Evolutionary conservation across 78 protist genomes (phyloP).

Genomic region (Andalucia godoyi): DNA sequence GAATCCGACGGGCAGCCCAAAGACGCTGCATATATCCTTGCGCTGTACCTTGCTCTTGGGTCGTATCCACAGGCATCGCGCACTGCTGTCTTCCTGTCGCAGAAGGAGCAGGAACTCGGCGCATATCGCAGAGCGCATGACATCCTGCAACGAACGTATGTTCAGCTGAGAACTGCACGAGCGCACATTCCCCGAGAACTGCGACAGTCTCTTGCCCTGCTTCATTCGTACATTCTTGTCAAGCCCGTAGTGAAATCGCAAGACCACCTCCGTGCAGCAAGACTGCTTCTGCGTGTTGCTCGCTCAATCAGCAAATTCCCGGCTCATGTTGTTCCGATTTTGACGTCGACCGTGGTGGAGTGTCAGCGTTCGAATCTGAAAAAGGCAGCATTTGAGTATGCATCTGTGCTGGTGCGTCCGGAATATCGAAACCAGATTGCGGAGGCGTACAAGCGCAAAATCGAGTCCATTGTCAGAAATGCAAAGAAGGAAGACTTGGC

Average conservation of each 20-base stretch:
- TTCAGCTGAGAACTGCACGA: constrained; percentile 2
- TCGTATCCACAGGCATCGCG: constrained; percentile 39
- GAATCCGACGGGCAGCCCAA: constrained; percentile 41
- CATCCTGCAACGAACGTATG: constrained; percentile 30
- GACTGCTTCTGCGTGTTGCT: constrained; percentile 63
- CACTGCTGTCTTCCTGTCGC: constrained; percentile 60
- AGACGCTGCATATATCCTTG: constrained; percentile 47
- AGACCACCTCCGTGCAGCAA: constrained; percentile 44
- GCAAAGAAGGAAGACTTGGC: background rate
- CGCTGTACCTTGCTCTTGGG: constrained; percentile 48
- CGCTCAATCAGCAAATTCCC: constrained; percentile 60
- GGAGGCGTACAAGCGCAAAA: constrained; percentile 29
- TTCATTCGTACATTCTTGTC: constrained; percentile 50
- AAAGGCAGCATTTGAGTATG: constrained; percentile 44
- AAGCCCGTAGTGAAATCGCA: constrained; percentile 13
- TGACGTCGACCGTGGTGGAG: constrained; percentile 64
- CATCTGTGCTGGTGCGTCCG: constrained; percentile 39
- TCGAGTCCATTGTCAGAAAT: constrained; percentile 59
- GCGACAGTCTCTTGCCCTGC: constrained; percentile 15
- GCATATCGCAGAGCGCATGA: constrained; percentile 50
- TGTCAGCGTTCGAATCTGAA: constrained; percentile 29
- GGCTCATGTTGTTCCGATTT: constrained; percentile 39
- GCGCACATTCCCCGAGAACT: constrained; percentile 31
- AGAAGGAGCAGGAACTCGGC: constrained; percentile 45
- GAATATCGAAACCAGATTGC: constrained; percentile 32